Conservation (phyloP, 768 basidiomycete species). For the Tulasnella sp. region DNA sequence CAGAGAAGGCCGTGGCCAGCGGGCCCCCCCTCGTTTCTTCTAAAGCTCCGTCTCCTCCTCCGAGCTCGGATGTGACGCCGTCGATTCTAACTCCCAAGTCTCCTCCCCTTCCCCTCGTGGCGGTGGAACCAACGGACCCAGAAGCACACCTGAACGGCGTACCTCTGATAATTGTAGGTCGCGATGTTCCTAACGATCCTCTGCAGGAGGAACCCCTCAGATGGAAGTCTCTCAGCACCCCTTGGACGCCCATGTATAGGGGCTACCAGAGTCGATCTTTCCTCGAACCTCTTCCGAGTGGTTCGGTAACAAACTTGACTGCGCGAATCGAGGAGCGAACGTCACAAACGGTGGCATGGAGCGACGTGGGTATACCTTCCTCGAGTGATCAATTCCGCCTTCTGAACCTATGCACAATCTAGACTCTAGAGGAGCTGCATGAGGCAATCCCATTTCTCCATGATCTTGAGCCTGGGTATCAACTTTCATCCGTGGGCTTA, state of each 20-base stretch:
- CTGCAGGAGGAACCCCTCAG: neutral
- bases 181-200: neutral
- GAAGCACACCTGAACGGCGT: no score
- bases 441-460: neutral
- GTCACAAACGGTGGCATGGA: neutral
- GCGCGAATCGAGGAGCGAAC: neutral
- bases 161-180: no score
- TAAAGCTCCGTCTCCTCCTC: no score
- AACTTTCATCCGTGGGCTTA: neutral
- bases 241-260: neutral
- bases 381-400: neutral
- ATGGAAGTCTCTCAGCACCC: neutral
- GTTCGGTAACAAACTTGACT: neutral
- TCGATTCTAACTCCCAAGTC: no score
- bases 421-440: neutral
- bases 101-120: no score
- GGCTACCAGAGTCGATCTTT: neutral
- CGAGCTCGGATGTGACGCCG: no score
- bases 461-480: neutral
- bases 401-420: neutral
- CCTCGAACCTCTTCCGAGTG: neutral
- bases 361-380: neutral
- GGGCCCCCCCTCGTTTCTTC: no score
- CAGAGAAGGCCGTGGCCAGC: no score
- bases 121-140: no score